These are phyloP conservation scores for Leucocoprinus birnbaumii DNA, from an alignment of 768 basidiomycete species.

Conservation along the genomic window DNA sequence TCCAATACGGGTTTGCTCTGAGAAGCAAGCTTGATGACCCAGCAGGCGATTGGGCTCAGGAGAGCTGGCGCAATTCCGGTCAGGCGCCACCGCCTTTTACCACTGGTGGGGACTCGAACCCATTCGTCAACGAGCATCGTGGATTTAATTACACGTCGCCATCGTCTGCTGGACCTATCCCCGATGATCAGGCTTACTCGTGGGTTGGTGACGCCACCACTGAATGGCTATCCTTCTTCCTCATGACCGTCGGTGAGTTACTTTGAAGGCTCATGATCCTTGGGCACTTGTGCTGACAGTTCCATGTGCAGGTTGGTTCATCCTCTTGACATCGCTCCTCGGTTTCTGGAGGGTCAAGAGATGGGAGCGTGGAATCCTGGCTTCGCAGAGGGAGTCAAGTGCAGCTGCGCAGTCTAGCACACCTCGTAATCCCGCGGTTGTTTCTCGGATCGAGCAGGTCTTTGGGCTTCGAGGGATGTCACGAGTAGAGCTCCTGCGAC, in stretches of 20 bases:
- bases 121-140: slow-evolving; percentile 33
- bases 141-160: slow-evolving; percentile 23
- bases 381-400: slow-evolving; percentile 41
- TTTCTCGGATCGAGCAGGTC: slow-evolving; percentile 35
- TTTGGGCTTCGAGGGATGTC: slow-evolving; percentile 38
- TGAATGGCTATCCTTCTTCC: slow-evolving; percentile 93
- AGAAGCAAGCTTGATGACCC: slow-evolving; percentile 49
- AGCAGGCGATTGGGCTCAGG: slow-evolving; percentile 28
- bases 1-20: slow-evolving; percentile 90
- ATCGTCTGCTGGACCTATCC: slow-evolving; percentile 20
- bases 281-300: background rate
- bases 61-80: slow-evolving; percentile 20
- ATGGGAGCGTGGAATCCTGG: slow-evolving; percentile 78
- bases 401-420: slow-evolving; percentile 16
- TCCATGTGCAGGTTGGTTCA: slow-evolving; percentile 31
- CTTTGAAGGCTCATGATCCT: background rate
- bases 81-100: slow-evolving; percentile 39
- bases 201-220: slow-evolving; percentile 67
- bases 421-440: slow-evolving; percentile 21
- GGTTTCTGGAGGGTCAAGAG: slow-evolving; percentile 89
- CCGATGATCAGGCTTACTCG: slow-evolving; percentile 35
- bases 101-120: slow-evolving; percentile 43
- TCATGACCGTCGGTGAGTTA: slow-evolving; percentile 80
- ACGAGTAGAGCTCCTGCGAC: slow-evolving; percentile 38
- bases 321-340: slow-evolving; percentile 83